Evolutionary conservation across 2,329 filamentous ascomycete genomes (phyloP), one percentile per base, ranked within the genome.

Genomic region (Fusarium veterinarium): DNA sequence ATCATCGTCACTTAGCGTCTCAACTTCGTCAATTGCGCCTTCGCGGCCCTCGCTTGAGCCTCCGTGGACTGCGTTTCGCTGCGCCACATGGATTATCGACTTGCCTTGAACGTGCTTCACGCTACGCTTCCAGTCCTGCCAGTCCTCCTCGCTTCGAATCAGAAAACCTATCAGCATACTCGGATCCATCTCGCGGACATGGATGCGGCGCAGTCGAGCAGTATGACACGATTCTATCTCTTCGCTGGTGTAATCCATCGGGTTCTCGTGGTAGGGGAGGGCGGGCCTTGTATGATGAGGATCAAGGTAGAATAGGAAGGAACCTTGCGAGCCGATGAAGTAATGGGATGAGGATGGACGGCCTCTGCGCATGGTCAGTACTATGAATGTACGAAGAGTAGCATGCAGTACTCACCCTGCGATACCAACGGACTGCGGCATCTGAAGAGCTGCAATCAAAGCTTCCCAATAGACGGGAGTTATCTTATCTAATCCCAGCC

Each of bases 141-240:
- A 98, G 74, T 99, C 96, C 46, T 91, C 88, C 75, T 95, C 91
- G 64, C 93, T 90, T 44, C 88, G 89, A 69, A 99, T 95, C 40
- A 99, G 84, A 78, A 98, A 98, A 8, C 94, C 95, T 73, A 99
- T 93, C 45, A 99, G 84, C 96, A 99, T 99, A 78, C 95, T 98
- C 0, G 96, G 96, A 77, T 99, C 96, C 93, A 99, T 96, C 79
- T 98, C 95, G 66, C 91, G 91, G 53, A 99, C 88, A 75, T 96
- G 92, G 35, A 99, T 87, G 62, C 93, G 89, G 41, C 95, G 91
- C 23, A 99, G 84, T 52, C 95, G 91, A 56, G 93, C 89, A 1
- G 95, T 98, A 80, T 99, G 95, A 78, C 94, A 98, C 2, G 92
- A 92, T 61, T 92, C 89, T 20, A 97, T 80, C 65, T 98, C 95